Evolutionary conservation across 257 asterid species (phyloP).

Genomic region (Coffea canephora): DNA sequence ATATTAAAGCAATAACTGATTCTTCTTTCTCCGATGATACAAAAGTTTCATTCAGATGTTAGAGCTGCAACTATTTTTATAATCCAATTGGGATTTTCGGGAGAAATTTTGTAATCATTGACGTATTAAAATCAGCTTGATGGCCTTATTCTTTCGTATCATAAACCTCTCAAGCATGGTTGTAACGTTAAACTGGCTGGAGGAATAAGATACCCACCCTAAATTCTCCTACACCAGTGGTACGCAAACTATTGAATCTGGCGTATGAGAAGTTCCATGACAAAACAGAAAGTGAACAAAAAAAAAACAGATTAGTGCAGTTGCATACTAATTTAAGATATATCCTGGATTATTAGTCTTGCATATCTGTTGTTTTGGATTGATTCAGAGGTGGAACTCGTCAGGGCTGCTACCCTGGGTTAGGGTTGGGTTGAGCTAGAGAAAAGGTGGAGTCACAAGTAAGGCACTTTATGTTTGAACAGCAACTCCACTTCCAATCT

Average conservation of each 20-base stretch:
- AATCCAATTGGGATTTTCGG: neutral
- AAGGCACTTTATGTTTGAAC: too few species aligned
- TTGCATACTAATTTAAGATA: too few species aligned
- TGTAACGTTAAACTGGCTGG: neutral
- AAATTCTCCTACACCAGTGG: neutral
- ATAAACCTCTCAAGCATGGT: neutral
- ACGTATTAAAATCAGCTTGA: neutral
- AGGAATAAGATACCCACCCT: neutral
- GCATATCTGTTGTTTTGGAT: too few species aligned
- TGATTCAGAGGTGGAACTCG: too few species aligned
- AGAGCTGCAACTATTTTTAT: neutral
- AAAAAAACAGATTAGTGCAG: too few species aligned
- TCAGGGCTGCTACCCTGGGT: too few species aligned
- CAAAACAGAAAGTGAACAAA: neutral
- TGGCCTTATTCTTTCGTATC: neutral
- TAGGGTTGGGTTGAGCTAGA: too few species aligned
- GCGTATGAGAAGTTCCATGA: too few species aligned
- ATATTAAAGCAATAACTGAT: neutral
- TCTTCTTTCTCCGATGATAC: neutral
- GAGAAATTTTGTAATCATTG: neutral
- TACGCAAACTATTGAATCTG: too few species aligned
- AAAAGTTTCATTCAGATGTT: neutral
- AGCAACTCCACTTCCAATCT: too few species aligned
- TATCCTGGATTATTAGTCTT: too few species aligned
- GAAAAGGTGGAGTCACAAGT: too few species aligned